Percentiles rank a stretch among this genome's conserved stretches.
phyloP scores from a whole-genome alignment of 2,329 filamentous ascomycete genomes.

The Cladophialophora immunda region DNA sequence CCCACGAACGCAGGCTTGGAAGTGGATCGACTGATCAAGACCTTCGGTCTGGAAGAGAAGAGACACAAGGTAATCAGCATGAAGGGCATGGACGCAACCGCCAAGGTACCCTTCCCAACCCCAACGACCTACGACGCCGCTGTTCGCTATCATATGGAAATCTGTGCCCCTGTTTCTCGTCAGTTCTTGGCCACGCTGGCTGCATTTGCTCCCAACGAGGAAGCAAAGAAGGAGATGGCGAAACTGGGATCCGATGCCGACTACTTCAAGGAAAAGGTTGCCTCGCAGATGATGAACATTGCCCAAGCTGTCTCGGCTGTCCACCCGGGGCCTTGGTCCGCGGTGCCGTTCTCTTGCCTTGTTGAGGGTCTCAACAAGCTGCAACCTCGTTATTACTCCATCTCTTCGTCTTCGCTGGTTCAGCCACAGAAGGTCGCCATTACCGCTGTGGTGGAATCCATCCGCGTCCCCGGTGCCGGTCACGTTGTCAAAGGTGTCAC shows the following conservation, averaged over 20 bases:
- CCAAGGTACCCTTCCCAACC: constrained; percentile 96
- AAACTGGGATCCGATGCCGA: constrained; percentile 93
- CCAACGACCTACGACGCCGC: constrained; percentile 96
- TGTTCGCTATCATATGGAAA: constrained; percentile 94
- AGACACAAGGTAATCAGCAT: constrained; percentile 83
- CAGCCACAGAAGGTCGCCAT: constrained; percentile 96
- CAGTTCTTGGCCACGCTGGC: constrained; percentile 90
- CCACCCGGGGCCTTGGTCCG: constrained; percentile 78
- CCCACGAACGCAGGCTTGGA: constrained; percentile 93
- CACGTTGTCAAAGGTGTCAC: constrained; percentile 91
- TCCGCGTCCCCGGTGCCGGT: constrained; percentile 76
- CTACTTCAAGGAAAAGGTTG: constrained; percentile 88
- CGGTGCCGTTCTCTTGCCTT: constrained; percentile 90
- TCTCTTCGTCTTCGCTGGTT: constrained; percentile 93
- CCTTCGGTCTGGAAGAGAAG: constrained; percentile 79
- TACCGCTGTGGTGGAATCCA: constrained; percentile 90
- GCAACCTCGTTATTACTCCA: constrained; percentile 98
- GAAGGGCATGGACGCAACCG: constrained; percentile 91
- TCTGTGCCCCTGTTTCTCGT: constrained; percentile 92
- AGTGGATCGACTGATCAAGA: constrained; percentile 85
- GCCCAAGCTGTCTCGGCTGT: constrained; percentile 80
- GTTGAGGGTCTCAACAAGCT: constrained; percentile 95
- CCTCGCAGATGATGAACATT: constrained; percentile 85
- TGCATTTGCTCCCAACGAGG: constrained; percentile 86
- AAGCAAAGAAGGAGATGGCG: constrained; percentile 84